Base-by-base conservation (phyloP, 2,329 filamentous ascomycete species). In the Aspergillus puulaauensis region DNA sequence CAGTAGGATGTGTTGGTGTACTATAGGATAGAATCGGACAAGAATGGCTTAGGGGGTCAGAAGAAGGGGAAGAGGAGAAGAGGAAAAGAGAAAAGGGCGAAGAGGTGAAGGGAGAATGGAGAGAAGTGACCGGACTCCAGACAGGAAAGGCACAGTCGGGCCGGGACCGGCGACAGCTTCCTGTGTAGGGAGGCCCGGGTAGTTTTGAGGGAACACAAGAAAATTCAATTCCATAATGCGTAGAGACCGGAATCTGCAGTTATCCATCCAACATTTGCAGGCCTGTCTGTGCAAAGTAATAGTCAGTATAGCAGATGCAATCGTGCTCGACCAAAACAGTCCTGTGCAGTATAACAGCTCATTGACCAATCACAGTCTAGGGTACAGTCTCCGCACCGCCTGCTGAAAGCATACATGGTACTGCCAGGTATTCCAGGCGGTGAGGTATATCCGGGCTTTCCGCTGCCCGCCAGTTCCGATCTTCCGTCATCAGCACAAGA, bases 121-220 rank as follows among this genome's bases (percentile, higher is more conserved):
- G 24, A 48, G 45, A 48, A 48, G 17, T 48, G 27, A 35, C 45
- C 27, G 45, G n/a, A 19, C 8, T 31, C 39, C 23, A 56, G 41
- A 45, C 11, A 50, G 45, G 50, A 56, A 57, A 24, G 44, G 54
- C 35, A 37, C 12, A 50, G 59, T 59, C 65, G 64, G 67, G 31
- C 63, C 67, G 64, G 56, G 54, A 64, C 54, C 65, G 64, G 66
- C 35, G 61, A 23, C 58, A 5, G 43, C 45, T 49, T 51, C 23
- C 37, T 23, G 41, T 35, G 31, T 11, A 21, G 24, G 45, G 14
- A 23, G 17, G 35, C 24, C 27, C 49, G 49, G 49, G 39, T 19
- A 41, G 19, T 52, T 52, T 43, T 21, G 33, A 40, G 33, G 35
- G 33, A 40, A 41, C 47, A 50, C 47, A 41, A 41, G 7, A 6